These are phyloP conservation scores for Colletotrichum sp. DNA, from an alignment of 2,329 filamentous ascomycete species.

Conservation along the genomic window DNA sequence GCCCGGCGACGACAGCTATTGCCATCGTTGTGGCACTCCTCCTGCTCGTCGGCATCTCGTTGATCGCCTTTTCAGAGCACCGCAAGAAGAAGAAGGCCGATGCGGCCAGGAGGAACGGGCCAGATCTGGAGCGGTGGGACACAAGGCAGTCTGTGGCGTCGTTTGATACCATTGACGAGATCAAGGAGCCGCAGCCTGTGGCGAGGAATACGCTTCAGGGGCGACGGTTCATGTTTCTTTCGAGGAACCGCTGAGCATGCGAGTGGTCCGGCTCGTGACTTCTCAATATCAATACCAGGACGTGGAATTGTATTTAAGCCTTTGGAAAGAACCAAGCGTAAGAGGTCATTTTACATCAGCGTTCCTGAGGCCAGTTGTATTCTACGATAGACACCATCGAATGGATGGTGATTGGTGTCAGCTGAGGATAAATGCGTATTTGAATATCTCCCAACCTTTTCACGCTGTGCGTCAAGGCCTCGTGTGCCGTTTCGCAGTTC, in stretches of 20 bases:
- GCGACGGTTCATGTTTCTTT: neutral
- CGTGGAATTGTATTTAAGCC: too few relatives aligned
- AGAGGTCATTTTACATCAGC: too few relatives aligned
- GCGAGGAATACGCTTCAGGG: neutral
- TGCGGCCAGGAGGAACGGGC: neutral
- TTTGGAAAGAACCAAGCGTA: too few relatives aligned
- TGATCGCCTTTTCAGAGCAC: neutral
- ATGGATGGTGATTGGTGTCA: too few relatives aligned
- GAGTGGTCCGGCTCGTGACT: too few relatives aligned
- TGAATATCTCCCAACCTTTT: too few relatives aligned
- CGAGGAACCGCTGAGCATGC: fast-evolving
- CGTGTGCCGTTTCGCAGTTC: too few relatives aligned
- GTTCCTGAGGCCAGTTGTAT: too few relatives aligned
- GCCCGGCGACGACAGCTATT: neutral
- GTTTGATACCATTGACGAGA: neutral
- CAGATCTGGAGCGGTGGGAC: neutral
- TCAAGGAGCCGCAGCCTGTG: neutral
- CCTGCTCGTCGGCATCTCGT: neutral
- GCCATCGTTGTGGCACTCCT: neutral
- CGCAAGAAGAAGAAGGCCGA: neutral
- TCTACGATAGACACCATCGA: too few relatives aligned
- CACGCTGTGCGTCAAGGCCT: too few relatives aligned
- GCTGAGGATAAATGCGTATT: too few relatives aligned
- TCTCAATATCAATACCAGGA: too few relatives aligned
- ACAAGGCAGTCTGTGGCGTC: neutral